Evolutionary conservation across 179 eudicot species (phyloP).

Genomic region (Patellifolia procumbens): DNA sequence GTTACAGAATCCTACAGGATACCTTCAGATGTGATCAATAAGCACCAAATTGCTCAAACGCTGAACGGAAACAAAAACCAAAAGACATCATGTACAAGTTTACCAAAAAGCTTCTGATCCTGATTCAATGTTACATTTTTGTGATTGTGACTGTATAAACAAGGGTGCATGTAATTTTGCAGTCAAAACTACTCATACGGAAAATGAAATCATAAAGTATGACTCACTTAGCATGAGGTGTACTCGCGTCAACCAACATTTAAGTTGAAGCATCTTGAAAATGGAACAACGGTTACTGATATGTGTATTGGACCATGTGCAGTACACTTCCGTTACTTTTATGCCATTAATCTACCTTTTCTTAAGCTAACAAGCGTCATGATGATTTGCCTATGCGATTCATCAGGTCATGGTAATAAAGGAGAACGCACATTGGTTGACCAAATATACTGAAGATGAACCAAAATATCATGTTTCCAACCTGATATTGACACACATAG

Average conservation of each 20-base stretch:
- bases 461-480: conserved; percentile 97
- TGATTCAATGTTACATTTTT: background rate
- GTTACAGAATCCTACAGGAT: conserved; percentile 3
- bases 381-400: conserved; percentile 54
- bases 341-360: background rate
- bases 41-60: conserved; percentile 4
- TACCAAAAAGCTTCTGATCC: background rate
- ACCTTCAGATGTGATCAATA: background rate
- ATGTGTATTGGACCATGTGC: background rate
- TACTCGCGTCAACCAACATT: background rate
- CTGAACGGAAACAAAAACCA: conserved; percentile 10
- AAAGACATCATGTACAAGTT: conserved; percentile 30
- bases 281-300: background rate
- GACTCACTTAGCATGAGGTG: conserved; percentile 17
- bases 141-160: conserved; percentile 2
- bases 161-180: conserved; percentile 2
- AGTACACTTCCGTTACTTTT: background rate
- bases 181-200: conserved; percentile 25
- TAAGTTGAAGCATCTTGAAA: background rate
- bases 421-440: conserved; percentile 92
- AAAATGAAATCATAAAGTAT: background rate
- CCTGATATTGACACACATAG: conserved; percentile 42
- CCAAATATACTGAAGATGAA: conserved; percentile 88
- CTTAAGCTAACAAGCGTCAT: conserved; percentile 6
- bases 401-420: conserved; percentile 95